Evolutionary conservation across 441 rosid species (phyloP), one percentile per base, ranked within the genome.

Genomic region (Adansonia rubrostipa): DNA sequence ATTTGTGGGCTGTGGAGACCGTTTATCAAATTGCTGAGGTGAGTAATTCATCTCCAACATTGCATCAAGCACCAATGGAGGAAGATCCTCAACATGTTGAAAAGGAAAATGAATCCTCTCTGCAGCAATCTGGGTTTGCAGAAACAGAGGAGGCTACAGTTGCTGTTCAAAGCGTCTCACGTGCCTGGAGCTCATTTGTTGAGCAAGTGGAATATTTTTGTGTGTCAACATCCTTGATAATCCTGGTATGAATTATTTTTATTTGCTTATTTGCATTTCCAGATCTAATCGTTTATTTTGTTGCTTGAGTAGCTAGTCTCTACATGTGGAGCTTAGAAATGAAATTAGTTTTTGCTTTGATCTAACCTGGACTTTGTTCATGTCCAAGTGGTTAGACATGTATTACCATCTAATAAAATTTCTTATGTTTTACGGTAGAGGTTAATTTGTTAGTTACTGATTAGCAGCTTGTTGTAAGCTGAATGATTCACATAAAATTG

Each of bases 1-100:
- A 94, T 88, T 84, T 96, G 74, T 96, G 99, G 98, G 98, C 98
- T 73, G 83, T 92, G 79, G 92, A 91, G 86, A 74, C 87, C 77
- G 3, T 80, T 74, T 82, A 77, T 61, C 78, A 85, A 69, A 82
- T 78, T 54, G n/a, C 79, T 66, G 87, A 85, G 42, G 89, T 78
- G 69, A 82, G 65, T 72, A 79, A 75, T 74, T 80, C 82, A 36
- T 80, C 79, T 80, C 54, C 80, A 28, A 22, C 63, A 40, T 77
- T 82, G 33, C 53, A 76, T 73, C 80, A 54, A 44, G 73, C 42
- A 50, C 40, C 79, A 65, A 78, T 68, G 67, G 79, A 74, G 64
- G 86, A 85, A 83, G 85, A 78, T 75, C 74, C 76, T 77, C 78
- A n/a, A 74, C 74, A 20, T 74, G 60, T 66, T 53, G 83, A 79